Conservation (phyloP, 805 yeast genomes). For the Cyberlindnera mycetangii region DNA sequence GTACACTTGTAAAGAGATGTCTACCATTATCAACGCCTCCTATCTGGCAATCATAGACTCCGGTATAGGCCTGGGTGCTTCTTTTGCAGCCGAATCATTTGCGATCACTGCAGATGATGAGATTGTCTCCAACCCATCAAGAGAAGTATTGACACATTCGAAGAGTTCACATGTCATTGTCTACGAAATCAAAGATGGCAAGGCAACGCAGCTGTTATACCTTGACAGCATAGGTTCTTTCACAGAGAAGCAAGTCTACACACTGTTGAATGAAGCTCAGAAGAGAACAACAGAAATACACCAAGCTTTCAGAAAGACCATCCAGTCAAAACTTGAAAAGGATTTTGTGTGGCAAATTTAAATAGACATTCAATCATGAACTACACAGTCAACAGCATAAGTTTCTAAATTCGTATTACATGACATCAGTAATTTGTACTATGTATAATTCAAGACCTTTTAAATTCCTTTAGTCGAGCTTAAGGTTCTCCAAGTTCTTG, state of each 20-base stretch:
- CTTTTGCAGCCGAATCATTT: slow-evolving; percentile 58
- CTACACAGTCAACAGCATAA: background rate
- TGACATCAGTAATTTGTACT: background rate
- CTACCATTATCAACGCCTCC: slow-evolving; percentile 55
- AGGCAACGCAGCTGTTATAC: slow-evolving; percentile 55
- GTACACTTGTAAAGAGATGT: slow-evolving; percentile 25
- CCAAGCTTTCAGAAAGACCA: slow-evolving; percentile 45
- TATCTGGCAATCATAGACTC: slow-evolving; percentile 78
- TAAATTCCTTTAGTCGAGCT: slow-evolving; percentile 38
- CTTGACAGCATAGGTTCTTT: slow-evolving; percentile 75
- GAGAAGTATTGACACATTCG: slow-evolving; percentile 39
- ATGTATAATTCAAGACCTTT: too few relatives aligned
- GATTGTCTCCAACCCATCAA: slow-evolving; percentile 43
- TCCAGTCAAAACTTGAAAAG: slow-evolving; percentile 44
- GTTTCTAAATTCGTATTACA: background rate
- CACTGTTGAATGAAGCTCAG: slow-evolving; percentile 51
- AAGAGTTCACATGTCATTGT: slow-evolving; percentile 66
- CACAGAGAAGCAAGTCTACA: slow-evolving; percentile 49
- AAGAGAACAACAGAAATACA: slow-evolving; percentile 44
- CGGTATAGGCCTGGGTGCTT: slow-evolving; percentile 63
- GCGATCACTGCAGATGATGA: slow-evolving; percentile 34
- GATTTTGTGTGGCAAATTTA: slow-evolving; percentile 59
- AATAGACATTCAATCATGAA: background rate
- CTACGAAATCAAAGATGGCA: slow-evolving; percentile 49
- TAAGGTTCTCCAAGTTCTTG: slow-evolving; percentile 76